Evolutionary conservation across 345 rosid genomes (phyloP), one percentile per base, ranked within the genome.

Genomic region (Jatropha curcas): DNA sequence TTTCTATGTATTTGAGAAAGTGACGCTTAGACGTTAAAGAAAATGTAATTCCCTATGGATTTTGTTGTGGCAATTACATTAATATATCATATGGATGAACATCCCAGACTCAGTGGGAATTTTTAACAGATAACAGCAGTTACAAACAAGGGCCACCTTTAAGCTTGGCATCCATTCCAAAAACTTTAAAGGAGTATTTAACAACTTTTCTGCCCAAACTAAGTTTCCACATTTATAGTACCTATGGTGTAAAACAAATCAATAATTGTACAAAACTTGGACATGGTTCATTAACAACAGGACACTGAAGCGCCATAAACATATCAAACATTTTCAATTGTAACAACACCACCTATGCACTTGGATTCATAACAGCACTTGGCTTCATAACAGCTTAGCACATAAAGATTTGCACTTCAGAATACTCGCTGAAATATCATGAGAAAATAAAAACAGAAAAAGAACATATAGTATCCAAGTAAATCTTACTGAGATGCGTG

Each of bases 401-500:
- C 30, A 37, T 22, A 11, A 56, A 25, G 60, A 25, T 25, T 25
- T 24, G 60, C 2, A 41, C 45, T 41, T 41, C 4, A 2, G 33
- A 3, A 27, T 25, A 25, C 2, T 56, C 34, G 0, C 50, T 9
- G 4, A 41, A 41, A 62, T 37, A 57, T n/a, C 1, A 75, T 50
- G 22, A 58, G 50, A 34, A 63, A 24, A 51, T 68, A 19, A 77
- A 6, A 48, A 37, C 6, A 75, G 1, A 43, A 19, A 9, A 53
- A 20, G 53, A 24, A 58, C 11, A 17, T 10, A 13, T 17, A 41
- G 11, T 41, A 41, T 10, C 8, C 8, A 41, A 41, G 13, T 9
- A 45, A 60, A 53, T 74, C 91, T 79, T 83, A 92, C 98, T 39
- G 98, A 92, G 55, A 94, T 89, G 11, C 95, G 95, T 0, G 98